Evolutionary conservation across 2,329 filamentous ascomycete genomes (phyloP).

Genomic region (Diaporthe batatas): DNA sequence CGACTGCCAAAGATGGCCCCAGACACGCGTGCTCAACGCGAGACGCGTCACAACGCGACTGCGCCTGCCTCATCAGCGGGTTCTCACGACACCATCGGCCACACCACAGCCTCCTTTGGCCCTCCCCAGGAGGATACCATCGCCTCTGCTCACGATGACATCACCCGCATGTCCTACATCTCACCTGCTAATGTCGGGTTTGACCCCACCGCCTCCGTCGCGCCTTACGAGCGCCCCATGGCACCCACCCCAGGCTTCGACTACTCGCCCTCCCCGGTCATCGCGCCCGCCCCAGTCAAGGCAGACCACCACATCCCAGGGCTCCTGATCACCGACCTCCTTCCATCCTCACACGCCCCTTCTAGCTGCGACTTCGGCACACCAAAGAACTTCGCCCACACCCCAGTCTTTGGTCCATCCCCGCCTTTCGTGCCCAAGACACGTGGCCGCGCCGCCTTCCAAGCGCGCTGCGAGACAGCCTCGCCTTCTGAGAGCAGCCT

Average conservation of each 20-base stretch:
- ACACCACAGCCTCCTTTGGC: constrained; percentile 21
- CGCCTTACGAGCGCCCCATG: constrained; percentile 21
- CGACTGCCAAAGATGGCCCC: constrained; percentile 10
- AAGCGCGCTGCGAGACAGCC: constrained; percentile 35
- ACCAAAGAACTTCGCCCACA: constrained; percentile 23
- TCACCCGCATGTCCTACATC: constrained; percentile 33
- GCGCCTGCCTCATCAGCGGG: constrained; percentile 68
- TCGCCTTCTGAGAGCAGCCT: constrained; percentile 24
- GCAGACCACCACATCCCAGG: not conserved
- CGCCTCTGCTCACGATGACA: constrained; percentile 11
- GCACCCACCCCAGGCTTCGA: constrained; percentile 23
- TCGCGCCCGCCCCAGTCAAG: constrained; percentile 2
- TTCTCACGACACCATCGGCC: constrained; percentile 68
- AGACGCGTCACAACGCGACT: constrained; percentile 58
- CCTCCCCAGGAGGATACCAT: constrained; percentile 27
- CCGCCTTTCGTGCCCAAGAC: constrained; percentile 33
- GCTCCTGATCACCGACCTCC: constrained; percentile 4
- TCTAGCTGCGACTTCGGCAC: constrained; percentile 37
- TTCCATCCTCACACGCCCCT: constrained; percentile 32
- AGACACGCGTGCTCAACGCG: constrained; percentile 51
- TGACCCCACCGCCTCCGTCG: constrained; percentile 2
- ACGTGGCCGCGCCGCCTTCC: constrained; percentile 28
- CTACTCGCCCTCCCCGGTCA: constrained; percentile 1
- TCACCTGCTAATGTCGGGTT: constrained; percentile 34
- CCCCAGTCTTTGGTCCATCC: constrained; percentile 32